These are phyloP conservation scores for Cladophialophora immunda DNA, from an alignment of 2,329 filamentous ascomycete genomes.

Conservation along the genomic window DNA sequence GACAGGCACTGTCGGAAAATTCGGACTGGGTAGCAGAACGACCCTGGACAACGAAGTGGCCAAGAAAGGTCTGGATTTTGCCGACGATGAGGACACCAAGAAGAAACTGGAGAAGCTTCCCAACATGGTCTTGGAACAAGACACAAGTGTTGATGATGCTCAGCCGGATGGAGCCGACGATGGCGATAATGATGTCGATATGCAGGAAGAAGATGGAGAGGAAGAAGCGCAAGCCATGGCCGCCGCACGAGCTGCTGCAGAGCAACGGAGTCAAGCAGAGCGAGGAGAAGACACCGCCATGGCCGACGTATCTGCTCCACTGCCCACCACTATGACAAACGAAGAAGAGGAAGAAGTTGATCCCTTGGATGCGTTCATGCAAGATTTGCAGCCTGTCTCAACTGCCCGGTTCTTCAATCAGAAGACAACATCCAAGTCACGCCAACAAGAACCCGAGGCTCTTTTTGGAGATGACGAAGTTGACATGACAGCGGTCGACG, in stretches of 20 bases:
- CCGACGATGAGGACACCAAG: conserved; percentile 84
- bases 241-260: conserved; percentile 83
- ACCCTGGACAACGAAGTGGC: conserved; percentile 72
- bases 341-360: conserved; percentile 78
- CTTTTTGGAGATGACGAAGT: conserved; percentile 85
- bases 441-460: conserved; percentile 76
- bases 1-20: conserved; percentile 79
- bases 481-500: conserved; percentile 67
- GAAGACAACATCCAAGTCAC: conserved; percentile 56
- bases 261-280: conserved; percentile 68
- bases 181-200: conserved; percentile 77
- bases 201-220: conserved; percentile 80
- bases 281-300: conserved; percentile 46
- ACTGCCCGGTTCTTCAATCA: conserved; percentile 38
- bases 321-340: conserved; percentile 53
- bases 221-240: conserved; percentile 88
- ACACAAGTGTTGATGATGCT: conserved; percentile 65
- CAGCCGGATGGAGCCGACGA: conserved; percentile 64
- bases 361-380: conserved; percentile 98
- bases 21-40: conserved; percentile 78
- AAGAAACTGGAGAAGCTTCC: conserved; percentile 93
- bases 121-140: conserved; percentile 66
- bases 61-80: conserved; percentile 82
- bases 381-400: conserved; percentile 64
- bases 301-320: conserved; percentile 52